Base-by-base conservation (phyloP, 2,329 filamentous ascomycete species). In the Aspergillus versicolor region DNA sequence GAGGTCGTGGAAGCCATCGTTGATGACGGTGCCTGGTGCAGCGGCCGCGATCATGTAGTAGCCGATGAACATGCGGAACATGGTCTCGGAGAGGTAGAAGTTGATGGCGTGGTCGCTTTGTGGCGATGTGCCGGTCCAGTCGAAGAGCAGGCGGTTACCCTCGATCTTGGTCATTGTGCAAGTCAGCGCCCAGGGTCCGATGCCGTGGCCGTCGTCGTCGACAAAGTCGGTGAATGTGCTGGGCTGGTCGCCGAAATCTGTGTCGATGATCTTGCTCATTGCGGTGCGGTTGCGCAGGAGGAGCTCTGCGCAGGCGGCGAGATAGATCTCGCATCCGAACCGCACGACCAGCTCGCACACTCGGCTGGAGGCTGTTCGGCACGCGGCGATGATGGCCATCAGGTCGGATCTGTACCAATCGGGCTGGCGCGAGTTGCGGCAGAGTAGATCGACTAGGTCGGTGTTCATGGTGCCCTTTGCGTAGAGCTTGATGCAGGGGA, bases 11-110 rank as follows among this genome's bases (percentile, higher is more conserved):
- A 81, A 79, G 12, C 79, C 79, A 56, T 81, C 79, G 59, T 82
- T 82, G 61, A 81, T 78, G 12, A 81, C 73, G 22, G 74, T 76
- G 19, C 78, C 74, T 0, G 79, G 79, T 27, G 79, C 78, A 37
- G 78, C 78, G 1, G 79, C 76, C 2, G 79, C 78, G n/a, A 81
- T 72, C 3, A 81, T 69, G 61, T 77, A 80, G 40, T 69, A 71
- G 0, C 77, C 79, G 43, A 81, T 75, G 58, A 81, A 81, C 75
- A 82, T 81, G 53, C 78, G 79, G 69, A 82, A 81, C 77, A 80
- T 77, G 19, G 76, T 80, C 17, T 75, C 73, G 0, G 75, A 79
- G 2, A 81, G 71, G 58, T 78, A 81, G 53, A 77, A 81, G 62
- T 82, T 81, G 69, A 81, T 78, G 12, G 74, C 73, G 2, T 72